These are phyloP conservation scores for Blastomyces silverae DNA, from an alignment of 2,329 filamentous ascomycete genomes.

Conservation along the genomic window DNA sequence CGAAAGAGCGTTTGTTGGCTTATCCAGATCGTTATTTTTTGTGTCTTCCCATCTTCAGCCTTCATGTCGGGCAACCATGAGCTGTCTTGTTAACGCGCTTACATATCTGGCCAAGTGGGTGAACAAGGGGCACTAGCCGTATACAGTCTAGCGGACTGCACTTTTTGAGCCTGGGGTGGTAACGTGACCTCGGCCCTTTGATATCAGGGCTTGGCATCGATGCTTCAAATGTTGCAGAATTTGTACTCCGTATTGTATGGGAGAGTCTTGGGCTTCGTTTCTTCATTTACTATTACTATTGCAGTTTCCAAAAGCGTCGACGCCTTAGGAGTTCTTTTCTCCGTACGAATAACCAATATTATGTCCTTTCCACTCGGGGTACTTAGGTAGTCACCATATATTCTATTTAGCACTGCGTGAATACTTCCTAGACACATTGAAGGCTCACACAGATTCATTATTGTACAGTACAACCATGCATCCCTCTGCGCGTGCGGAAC, in stretches of 20 bases:
- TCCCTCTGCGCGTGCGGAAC: no score
- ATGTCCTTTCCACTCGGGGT: background rate
- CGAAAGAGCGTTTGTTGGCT: background rate
- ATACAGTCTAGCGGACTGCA: background rate
- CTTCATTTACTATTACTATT: no score
- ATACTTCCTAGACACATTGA: background rate
- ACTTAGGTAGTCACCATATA: background rate
- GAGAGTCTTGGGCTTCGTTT: no score
- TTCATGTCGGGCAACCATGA: background rate
- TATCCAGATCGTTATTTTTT: background rate
- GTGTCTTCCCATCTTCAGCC: background rate
- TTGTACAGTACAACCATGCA: no score
- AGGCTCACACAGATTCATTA: background rate
- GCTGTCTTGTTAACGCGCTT: background rate
- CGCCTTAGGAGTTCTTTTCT: background rate
- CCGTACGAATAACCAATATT: background rate
- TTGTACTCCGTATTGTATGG: no score
- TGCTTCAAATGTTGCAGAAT: no score
- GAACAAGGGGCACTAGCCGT: background rate
- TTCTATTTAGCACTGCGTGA: background rate
- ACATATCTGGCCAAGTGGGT: conserved; percentile 12
- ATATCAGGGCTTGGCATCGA: conserved; percentile 3
- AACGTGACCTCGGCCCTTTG: background rate
- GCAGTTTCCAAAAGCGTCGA: no score
- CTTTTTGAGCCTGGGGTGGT: background rate